phyloP scores from a whole-genome alignment of 257 asterid genomes.

The Solanum tarijense region DNA sequence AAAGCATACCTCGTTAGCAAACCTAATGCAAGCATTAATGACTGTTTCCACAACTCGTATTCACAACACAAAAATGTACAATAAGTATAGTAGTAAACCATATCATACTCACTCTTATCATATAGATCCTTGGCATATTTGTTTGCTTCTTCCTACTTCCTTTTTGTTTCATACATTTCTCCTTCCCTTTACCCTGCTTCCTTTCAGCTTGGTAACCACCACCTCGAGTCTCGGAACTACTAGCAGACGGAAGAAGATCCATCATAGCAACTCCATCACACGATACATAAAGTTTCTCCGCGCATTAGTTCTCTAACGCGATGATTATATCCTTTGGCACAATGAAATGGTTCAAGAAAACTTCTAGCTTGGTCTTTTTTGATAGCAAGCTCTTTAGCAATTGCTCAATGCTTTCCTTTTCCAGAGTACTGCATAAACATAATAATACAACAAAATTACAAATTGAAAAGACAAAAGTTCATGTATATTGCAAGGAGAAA shows the following conservation, averaged over 20 bases:
- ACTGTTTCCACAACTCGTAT: fast-evolving
- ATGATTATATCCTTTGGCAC: not conserved
- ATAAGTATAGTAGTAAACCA: not conserved
- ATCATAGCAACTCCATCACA: not conserved
- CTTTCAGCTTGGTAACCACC: not conserved
- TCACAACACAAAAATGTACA: not conserved
- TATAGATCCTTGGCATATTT: not conserved
- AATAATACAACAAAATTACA: not conserved
- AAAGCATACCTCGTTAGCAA: not conserved
- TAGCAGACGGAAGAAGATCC: not conserved
- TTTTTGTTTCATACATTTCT: slow-evolving; percentile 1
- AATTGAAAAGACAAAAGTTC: not conserved
- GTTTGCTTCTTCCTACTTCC: not conserved
- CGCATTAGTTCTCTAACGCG: not conserved
- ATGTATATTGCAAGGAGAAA: not conserved
- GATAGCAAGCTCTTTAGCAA: slow-evolving; percentile 6
- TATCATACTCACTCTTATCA: not conserved
- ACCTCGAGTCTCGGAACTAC: not conserved
- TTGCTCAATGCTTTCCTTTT: not conserved
- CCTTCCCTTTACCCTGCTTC: slow-evolving; percentile 6
- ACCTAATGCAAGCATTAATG: not conserved
- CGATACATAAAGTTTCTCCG: not conserved
- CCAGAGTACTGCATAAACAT: not conserved
- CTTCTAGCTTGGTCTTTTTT: not conserved
- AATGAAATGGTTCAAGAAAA: not conserved